phyloP scores from a whole-genome alignment of 2,329 filamentous ascomycete genomes.

The Trichophyton simii region DNA sequence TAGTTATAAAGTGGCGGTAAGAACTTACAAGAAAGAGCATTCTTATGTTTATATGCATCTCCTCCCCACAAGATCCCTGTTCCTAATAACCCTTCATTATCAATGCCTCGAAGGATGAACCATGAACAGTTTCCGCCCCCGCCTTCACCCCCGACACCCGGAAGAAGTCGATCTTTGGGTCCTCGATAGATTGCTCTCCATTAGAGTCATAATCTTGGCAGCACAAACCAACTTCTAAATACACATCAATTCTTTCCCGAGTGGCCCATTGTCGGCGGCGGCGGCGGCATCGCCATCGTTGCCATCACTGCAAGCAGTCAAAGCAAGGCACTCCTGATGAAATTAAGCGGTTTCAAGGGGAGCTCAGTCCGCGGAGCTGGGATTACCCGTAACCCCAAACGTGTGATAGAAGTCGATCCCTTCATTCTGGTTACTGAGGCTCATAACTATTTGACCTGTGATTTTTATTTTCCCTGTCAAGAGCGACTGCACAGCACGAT shows the following conservation, averaged over 20 bases:
- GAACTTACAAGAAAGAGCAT: neutral
- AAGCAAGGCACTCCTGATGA: conserved; percentile 19
- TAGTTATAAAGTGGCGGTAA: neutral
- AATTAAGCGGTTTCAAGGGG: conserved; percentile 20
- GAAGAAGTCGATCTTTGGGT: neutral
- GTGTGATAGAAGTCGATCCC: conserved; percentile 36
- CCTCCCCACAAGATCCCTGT: neutral
- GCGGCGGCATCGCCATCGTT: no score
- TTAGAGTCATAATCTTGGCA: neutral
- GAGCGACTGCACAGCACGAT: conserved; percentile 42
- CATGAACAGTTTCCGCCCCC: neutral
- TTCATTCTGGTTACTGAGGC: conserved; percentile 25
- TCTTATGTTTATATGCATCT: neutral
- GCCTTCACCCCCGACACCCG: neutral
- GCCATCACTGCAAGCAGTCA: conserved; percentile 11
- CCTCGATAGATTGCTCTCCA: neutral
- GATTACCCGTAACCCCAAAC: conserved; percentile 35
- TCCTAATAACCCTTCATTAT: neutral
- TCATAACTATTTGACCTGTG: conserved; percentile 28
- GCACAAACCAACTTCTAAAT: conserved; percentile 2
- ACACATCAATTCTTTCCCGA: conserved; percentile 11
- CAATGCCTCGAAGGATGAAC: neutral
- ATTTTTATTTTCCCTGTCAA: conserved; percentile 36
- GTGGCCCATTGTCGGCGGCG: neutral
- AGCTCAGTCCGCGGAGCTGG: conserved; percentile 27